A percentile compares a stretch with the other conserved stretches of the same genome.
Evolutionary conservation across 306 rosid species (phyloP).

Genomic region (Malus sylvestris): DNA sequence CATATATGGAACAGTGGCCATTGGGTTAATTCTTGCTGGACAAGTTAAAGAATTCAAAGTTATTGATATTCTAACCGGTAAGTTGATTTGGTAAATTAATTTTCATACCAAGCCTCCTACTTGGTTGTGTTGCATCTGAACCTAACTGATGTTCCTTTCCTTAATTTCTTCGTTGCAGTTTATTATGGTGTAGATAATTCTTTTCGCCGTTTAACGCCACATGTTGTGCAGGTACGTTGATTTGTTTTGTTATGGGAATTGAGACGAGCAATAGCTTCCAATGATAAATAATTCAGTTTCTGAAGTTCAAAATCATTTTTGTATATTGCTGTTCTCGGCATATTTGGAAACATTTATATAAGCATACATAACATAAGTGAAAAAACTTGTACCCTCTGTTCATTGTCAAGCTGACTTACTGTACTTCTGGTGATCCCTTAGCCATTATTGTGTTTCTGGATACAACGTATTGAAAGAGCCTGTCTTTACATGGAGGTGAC

Average conservation of each 20-base stretch:
- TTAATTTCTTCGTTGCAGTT: conserved; percentile 40
- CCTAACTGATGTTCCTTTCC: conserved; percentile 16
- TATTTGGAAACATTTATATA: neutral
- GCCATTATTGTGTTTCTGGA: neutral
- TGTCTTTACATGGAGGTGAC: neutral
- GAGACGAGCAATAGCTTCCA: neutral
- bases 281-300: neutral
- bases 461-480: neutral
- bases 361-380: neutral
- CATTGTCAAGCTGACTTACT: neutral
- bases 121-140: conserved; percentile 14
- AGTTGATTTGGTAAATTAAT: conserved; percentile 31
- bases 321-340: neutral
- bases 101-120: conserved; percentile 1
- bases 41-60: conserved; percentile 59
- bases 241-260: neutral
- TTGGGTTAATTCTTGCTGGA: conserved; percentile 74
- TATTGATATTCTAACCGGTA: conserved; percentile 71
- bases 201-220: conserved; percentile 62
- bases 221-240: conserved; percentile 63
- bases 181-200: conserved; percentile 76
- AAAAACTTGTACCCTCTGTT: neutral
- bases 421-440: neutral
- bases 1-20: conserved; percentile 64
- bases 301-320: neutral